phyloP scores from a whole-genome alignment of 345 rosid species.

The Syzygium aqueum region DNA sequence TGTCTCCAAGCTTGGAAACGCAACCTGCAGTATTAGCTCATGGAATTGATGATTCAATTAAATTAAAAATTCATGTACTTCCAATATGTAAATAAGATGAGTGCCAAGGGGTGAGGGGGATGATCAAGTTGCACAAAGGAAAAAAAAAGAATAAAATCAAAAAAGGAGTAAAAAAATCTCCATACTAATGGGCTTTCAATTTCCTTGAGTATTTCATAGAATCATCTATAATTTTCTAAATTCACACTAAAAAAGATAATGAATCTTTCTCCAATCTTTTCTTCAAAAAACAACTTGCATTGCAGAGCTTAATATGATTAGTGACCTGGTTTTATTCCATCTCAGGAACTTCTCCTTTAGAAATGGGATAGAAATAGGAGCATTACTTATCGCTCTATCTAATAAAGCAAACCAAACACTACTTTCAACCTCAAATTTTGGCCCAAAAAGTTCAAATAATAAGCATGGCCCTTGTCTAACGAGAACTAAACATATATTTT shows the following conservation, averaged over 20 bases:
- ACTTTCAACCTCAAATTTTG: background rate
- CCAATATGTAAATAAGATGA: too few relatives aligned
- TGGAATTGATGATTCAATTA: rapidly evolving
- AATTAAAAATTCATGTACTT: too few relatives aligned
- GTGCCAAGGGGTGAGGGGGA: background rate
- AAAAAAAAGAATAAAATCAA: rapidly evolving
- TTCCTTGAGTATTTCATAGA: too few relatives aligned
- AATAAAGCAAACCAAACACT: too few relatives aligned
- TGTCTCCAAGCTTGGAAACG: background rate
- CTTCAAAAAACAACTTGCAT: rapidly evolving
- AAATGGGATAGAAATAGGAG: background rate
- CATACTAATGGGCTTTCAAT: too few relatives aligned
- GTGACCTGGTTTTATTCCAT: too few relatives aligned
- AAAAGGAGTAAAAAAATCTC: too few relatives aligned
- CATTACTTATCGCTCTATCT: rapidly evolving
- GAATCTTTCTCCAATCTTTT: too few relatives aligned
- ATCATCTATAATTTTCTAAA: too few relatives aligned
- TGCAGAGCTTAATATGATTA: background rate
- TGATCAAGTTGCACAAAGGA: background rate
- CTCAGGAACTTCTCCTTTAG: background rate
- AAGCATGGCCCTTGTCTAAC: background rate
- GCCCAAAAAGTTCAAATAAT: rapidly evolving
- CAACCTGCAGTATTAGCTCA: rapidly evolving
- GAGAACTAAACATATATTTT: rapidly evolving
- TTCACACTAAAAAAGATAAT: too few relatives aligned